phyloP scores from a whole-genome alignment of 805 yeast species.

The Yamadazyma takamatsuzukensis region DNA sequence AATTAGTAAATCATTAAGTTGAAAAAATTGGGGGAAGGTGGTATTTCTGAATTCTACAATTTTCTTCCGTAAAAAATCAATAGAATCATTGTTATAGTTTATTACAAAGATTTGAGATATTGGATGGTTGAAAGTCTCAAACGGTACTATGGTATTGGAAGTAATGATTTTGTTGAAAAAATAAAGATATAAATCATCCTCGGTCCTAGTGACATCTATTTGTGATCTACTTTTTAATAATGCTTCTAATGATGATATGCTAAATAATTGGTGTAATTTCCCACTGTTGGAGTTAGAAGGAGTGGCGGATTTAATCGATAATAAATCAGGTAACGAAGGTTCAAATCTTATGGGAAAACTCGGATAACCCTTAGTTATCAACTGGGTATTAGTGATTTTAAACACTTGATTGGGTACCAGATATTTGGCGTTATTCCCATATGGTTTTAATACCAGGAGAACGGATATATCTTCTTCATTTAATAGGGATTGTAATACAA shows the following conservation, averaged over 20 bases:
- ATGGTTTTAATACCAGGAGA: slow-evolving; percentile 49
- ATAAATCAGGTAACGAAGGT: slow-evolving; percentile 35
- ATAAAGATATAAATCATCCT: slow-evolving; percentile 46
- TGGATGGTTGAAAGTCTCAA: slow-evolving; percentile 87
- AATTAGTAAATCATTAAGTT: slow-evolving; percentile 56
- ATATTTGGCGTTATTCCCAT: slow-evolving; percentile 52
- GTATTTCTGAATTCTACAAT: slow-evolving; percentile 49
- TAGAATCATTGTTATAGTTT: slow-evolving; percentile 46
- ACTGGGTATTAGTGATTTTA: slow-evolving; percentile 49
- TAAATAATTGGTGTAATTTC: slow-evolving; percentile 27
- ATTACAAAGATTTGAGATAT: slow-evolving; percentile 69
- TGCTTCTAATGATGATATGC: slow-evolving; percentile 34
- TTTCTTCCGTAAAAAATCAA: slow-evolving; percentile 55
- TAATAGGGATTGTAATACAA: slow-evolving; percentile 38
- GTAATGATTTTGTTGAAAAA: slow-evolving; percentile 58
- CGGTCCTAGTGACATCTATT: slow-evolving; percentile 8
- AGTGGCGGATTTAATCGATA: slow-evolving; percentile 21
- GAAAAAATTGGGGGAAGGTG: slow-evolving; percentile 61
- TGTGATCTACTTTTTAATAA: slow-evolving; percentile 25
- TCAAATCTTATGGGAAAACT: slow-evolving; percentile 58
- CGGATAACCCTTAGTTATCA: slow-evolving; percentile 45
- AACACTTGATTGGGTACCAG: slow-evolving; percentile 37
- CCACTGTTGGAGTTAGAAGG: slow-evolving; percentile 6
- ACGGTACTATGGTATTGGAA: slow-evolving; percentile 60
- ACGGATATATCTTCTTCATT: slow-evolving; percentile 33